phyloP scores from a whole-genome alignment of 768 basidiomycete genomes.

The Suillus hirtellus region DNA sequence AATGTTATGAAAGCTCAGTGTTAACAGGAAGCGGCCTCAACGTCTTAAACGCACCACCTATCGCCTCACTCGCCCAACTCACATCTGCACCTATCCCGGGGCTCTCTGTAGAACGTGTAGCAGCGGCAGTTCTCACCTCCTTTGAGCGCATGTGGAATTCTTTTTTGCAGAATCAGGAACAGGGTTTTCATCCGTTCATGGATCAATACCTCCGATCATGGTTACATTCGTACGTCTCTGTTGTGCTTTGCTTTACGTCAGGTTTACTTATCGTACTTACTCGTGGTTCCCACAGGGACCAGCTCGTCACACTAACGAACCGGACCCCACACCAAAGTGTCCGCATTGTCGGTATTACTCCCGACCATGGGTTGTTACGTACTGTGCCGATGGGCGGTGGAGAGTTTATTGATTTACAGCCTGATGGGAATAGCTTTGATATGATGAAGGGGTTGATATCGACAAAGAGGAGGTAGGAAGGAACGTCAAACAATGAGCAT shows the following conservation, averaged over 20 bases:
- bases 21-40: conserved; percentile 63
- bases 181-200: conserved; percentile 82
- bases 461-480: not conserved
- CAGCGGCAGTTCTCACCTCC: conserved; percentile 65
- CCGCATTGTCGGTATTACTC: conserved; percentile 82
- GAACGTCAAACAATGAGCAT: not conserved
- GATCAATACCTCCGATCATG: conserved; percentile 77
- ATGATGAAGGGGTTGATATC: conserved; percentile 66
- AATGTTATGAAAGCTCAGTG: not conserved
- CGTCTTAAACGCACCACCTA: conserved; percentile 77
- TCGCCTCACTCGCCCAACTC: conserved; percentile 79
- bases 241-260: not conserved
- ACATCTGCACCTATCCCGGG: not conserved
- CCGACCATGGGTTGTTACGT: conserved; percentile 83
- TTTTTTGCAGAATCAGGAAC: conserved; percentile 53
- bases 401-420: conserved; percentile 85
- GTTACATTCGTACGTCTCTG: conserved; percentile 82
- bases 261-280: not conserved
- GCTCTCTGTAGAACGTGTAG: conserved; percentile 71
- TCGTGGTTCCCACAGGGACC: conserved; percentile 55
- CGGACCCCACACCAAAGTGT: conserved; percentile 66
- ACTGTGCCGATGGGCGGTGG: conserved; percentile 53
- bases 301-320: conserved; percentile 81
- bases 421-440: conserved; percentile 97
- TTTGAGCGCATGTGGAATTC: conserved; percentile 74